Evolutionary conservation across 2,329 filamentous ascomycete species (phyloP), one percentile per base, ranked within the genome.

Genomic region (Thermothelomyces thermophilus): DNA sequence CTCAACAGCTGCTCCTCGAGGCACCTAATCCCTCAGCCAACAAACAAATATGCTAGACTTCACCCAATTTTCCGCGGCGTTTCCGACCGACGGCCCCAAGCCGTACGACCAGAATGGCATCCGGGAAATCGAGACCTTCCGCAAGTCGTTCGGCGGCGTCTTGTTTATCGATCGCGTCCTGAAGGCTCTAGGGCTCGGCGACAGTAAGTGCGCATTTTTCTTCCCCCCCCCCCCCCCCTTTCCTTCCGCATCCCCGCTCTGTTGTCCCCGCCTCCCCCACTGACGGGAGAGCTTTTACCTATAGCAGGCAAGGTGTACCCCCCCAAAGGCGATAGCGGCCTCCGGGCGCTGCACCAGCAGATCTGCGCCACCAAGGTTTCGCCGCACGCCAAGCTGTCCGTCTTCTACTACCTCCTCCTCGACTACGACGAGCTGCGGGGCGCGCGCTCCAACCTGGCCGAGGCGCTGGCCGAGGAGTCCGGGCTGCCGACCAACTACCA

Each of bases 161-260:
- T 77, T 91, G 51, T 94, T 93, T 67, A 84, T 91, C 62, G 88
- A 94, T 65, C 81, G 85, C 47, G 80, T 94, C 35, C 71, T 93
- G 53, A 80, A 77, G 48, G 75, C 84, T 0, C 71, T 91, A 24
- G 81, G 84, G 24, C 78, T 93, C 51, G 74, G 76, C 58, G 82
- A 85, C 68, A 11, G 33, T 35, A n/a, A n/a, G 87, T 88, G 67
- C 14, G 63, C 48, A 41, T 28, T 19, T 33, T n/a, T n/a, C 20
- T 17, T 41, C 39, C 13, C 20, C 16, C 31, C 14, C 33, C 52
- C 56, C 45, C 19, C 16, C 14, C 16, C 42, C 48, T 30, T 19
- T 5, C 5, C n/a, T 28, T 41, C 2, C 10, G 1, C 3, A 28
- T 16, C n/a, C 14, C 19, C 19, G 10, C 19, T 14, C n/a, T 1